Base-by-base conservation (phyloP, 208 protist genomes). In the Crithidia bombi region DNA sequence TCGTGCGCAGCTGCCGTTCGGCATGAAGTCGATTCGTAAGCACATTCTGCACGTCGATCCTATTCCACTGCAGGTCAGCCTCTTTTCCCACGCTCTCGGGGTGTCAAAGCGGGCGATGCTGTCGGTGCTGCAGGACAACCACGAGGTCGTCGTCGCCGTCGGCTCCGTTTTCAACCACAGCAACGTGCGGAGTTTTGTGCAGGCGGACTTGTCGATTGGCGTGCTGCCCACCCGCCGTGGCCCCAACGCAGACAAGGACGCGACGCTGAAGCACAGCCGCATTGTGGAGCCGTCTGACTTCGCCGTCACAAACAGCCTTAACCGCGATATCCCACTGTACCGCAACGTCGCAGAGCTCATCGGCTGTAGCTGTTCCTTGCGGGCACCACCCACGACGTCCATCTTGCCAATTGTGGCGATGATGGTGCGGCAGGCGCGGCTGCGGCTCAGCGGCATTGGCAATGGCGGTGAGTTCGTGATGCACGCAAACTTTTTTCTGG, bases 1-100 rank as follows among this genome's bases (percentile, higher is more conserved):
- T 63, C 92, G 93, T 26, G 95, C 97, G 11, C 89, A 96, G 67
- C 81, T 98, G 36, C 97, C 97, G 11, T 89, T 96, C 49, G 97
- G 97, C 43, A 98, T 98, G 68, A 85, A 89, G 44, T 86, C 91
- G 0, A 98, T 98, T 44, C 79, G 91, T 30, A 87, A 93, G 35
- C 97, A 98, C 71, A 90, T 98, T 23, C 73, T 95, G 19, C 86
- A 95, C 49, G 91, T 97, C 26, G 97, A 98, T 58, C 82, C 96
- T 0, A 96, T 98, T 47, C 97, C 97, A n/a, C 78, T 98, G 32
- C 89, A 98, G 66, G 97, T 98, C 15, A 93, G 92, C 58, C 87
- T 98, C 64, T 98, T 98, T 73, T 97, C 86, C 0, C 90, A 98
- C 63, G 76, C 88, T n/a, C 86, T 86, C 36, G 78, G 91, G 7